A percentile compares a stretch with the other conserved stretches of the same genome.
These are phyloP conservation scores for Xylariomycetidae sp. DNA, from an alignment of 2,329 filamentous ascomycete genomes.

Conservation along the genomic window DNA sequence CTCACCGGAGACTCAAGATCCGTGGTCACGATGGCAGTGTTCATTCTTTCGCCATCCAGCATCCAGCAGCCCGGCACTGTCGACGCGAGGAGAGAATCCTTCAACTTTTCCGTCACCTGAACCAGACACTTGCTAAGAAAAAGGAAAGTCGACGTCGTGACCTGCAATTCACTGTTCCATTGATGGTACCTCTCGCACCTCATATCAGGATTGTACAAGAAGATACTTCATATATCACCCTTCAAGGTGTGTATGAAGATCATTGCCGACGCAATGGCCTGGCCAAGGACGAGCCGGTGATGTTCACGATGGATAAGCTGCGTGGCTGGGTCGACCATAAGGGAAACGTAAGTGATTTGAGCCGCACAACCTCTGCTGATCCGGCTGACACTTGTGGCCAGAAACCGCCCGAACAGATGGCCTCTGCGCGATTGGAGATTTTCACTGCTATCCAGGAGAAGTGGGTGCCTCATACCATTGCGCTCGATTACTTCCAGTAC, in stretches of 20 bases:
- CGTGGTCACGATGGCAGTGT: conserved; percentile 95
- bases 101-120: conserved; percentile 96
- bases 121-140: conserved; percentile 82
- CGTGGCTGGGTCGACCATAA: conserved; percentile 69
- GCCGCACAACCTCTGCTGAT: not conserved
- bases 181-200: conserved; percentile 93
- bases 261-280: conserved; percentile 83
- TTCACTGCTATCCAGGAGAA: conserved; percentile 91
- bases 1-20: conserved; percentile 90
- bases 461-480: conserved; percentile 78
- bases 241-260: conserved; percentile 95
- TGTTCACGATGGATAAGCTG: conserved; percentile 95
- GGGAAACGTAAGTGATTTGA: conserved; percentile 43
- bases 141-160: conserved; percentile 94
- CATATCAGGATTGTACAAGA: conserved; percentile 95
- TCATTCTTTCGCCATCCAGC: conserved; percentile 95
- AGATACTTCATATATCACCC: conserved; percentile 86
- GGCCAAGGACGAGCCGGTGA: conserved; percentile 89
- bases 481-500: conserved; percentile 82
- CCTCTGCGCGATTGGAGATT: conserved; percentile 79
- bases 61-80: conserved; percentile 88
- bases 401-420: conserved; percentile 64
- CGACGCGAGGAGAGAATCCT: conserved; percentile 90
- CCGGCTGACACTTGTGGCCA: conserved; percentile 32
- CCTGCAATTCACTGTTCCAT: conserved; percentile 89